A percentile compares a stretch with the other conserved stretches of the same genome.
Conservation (phyloP, 179 eudicot genomes). For the Heliamphora ciliata region DNA sequence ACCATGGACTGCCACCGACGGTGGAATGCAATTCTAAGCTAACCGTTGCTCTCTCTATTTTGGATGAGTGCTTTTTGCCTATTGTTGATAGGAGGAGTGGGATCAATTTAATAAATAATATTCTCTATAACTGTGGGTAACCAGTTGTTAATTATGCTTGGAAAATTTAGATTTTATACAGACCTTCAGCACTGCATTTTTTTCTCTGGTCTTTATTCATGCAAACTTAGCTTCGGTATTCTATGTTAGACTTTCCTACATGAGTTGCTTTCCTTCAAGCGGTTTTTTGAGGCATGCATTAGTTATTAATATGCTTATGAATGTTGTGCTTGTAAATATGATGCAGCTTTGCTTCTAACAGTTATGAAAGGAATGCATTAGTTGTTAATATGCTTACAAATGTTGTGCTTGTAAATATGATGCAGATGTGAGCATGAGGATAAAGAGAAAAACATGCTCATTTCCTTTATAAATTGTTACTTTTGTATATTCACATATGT, state of each 20-base stretch:
- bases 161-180: neutral
- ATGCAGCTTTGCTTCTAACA: too few relatives aligned
- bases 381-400: neutral
- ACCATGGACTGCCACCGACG: slow-evolving; percentile 46
- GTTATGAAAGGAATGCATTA: neutral
- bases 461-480: neutral
- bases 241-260: neutral
- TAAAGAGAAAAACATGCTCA: neutral
- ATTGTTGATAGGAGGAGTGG: slow-evolving; percentile 81
- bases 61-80: slow-evolving; percentile 97
- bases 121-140: slow-evolving; percentile 84
- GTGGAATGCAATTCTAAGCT: slow-evolving; percentile 87
- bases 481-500: neutral
- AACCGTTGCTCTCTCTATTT: slow-evolving; percentile 79
- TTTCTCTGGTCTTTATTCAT: neutral
- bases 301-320: too few relatives aligned
- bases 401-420: neutral
- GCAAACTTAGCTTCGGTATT: neutral
- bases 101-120: slow-evolving; percentile 74
- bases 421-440: neutral
- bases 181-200: neutral
- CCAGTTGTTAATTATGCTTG: slow-evolving; percentile 11
- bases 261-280: slow-evolving; percentile 2
- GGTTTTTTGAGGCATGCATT: neutral
- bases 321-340: too few relatives aligned